These are phyloP conservation scores for Seiridium unicorne DNA, from an alignment of 2,329 filamentous ascomycete genomes.

Conservation along the genomic window DNA sequence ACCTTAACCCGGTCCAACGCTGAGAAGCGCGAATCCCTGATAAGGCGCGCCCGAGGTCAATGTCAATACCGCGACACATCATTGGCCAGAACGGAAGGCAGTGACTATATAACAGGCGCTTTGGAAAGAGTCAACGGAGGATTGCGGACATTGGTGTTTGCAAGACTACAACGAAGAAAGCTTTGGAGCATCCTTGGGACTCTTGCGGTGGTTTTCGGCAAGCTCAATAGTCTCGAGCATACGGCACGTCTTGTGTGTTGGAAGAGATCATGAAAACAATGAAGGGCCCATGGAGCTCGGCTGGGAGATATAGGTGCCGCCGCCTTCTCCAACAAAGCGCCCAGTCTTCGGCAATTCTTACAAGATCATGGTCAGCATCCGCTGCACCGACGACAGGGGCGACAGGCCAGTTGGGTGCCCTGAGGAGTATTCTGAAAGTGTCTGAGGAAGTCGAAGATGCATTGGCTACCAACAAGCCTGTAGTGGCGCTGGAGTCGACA, in stretches of 20 bases:
- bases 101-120: background rate
- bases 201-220: too few species aligned
- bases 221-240: too few species aligned
- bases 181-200: too few species aligned
- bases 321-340: background rate
- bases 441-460: conserved; percentile 84
- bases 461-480: conserved; percentile 69
- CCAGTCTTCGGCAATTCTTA: background rate
- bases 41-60: background rate
- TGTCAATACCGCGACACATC: background rate
- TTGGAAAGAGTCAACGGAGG: background rate
- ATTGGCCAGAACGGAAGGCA: background rate
- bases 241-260: too few species aligned
- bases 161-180: too few species aligned
- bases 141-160: background rate
- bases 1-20: background rate
- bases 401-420: conserved; percentile 20
- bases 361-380: conserved; percentile 8
- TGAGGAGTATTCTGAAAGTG: conserved; percentile 59
- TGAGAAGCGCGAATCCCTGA: background rate
- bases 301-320: background rate
- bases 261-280: background rate
- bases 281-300: conserved; percentile 1
- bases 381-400: conserved; percentile 10
- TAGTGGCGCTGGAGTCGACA: conserved; percentile 91